Evolutionary conservation across 1,139 yeast species (phyloP), one percentile per base, ranked within the genome.

Genomic region (Hanseniaspora sp.): DNA sequence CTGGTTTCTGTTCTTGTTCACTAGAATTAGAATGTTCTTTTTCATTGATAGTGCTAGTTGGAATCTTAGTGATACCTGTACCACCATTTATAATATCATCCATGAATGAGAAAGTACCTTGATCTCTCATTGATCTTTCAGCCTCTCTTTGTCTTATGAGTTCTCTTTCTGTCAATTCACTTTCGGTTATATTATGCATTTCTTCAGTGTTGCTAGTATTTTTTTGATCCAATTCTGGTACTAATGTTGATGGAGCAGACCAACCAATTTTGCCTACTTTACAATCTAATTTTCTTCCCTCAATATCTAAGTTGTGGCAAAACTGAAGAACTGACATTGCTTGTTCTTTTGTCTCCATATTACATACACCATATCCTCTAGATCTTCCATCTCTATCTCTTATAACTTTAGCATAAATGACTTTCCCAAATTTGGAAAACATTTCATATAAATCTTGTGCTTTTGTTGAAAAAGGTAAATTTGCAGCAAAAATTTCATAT

Each of bases 371-470:
- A 63, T 80, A 82, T 1, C 96, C 96, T 68, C 83, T 78, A 2
- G 96, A 86, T 62, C 84, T 79, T 28, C 96, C 95, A 62, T 78
- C 76, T 51, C 73, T 76, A 61, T 80, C 86, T 52, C 74, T 69
- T 64, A 80, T 78, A 43, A 90, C 81, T 65, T 88, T 95, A 3
- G 95, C 95, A 59, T 94, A 80, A 38, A 78, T 73, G 35, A 88
- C 86, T 55, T 75, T 78, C 52, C 96, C 95, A 52, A 80, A 82
- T 55, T 76, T 78, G 62, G 86, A 79, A 76, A 88, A 86, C 64
- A 88, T 68, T 64, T 88, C 96, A 65, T 87, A 86, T 62, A 90
- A 73, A 49, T 85, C 83, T 67, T 84, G 92, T 95, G 95, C 86
- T 61, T 79, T 83, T 55, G 79, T 74, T 7, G 85, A 76, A 69